Percentiles rank a stretch among this genome's conserved stretches.
Conservation (phyloP, 169 alveolate species). For the Theileria orientalis region DNA sequence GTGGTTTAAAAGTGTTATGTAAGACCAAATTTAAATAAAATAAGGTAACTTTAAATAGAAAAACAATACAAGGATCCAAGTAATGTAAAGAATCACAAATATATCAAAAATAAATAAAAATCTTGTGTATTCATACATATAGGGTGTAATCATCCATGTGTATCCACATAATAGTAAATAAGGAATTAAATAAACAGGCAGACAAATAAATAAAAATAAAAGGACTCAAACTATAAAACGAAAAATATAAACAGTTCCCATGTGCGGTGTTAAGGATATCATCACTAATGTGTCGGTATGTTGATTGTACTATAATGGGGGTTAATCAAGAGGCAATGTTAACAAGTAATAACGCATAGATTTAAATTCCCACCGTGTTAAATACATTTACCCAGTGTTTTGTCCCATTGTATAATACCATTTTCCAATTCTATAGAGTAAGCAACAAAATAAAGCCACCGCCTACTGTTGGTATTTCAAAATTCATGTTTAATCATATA, state of each 20-base stretch:
- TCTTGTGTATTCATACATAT: background rate
- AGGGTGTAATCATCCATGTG: background rate
- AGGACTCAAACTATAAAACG: background rate
- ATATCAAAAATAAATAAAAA: background rate
- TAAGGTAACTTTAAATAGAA: no score
- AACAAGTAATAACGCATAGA: background rate
- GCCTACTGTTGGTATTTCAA: background rate
- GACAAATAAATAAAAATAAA: no score
- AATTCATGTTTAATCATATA: background rate
- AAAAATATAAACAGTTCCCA: no score
- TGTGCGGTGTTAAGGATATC: background rate
- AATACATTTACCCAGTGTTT: background rate
- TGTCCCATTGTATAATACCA: background rate
- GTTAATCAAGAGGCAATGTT: background rate
- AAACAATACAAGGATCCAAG: no score
- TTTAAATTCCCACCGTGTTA: background rate
- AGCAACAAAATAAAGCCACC: background rate
- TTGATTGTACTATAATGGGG: conserved; percentile 2
- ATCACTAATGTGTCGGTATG: background rate
- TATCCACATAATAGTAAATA: no score
- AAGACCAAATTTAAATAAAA: no score
- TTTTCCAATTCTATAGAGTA: background rate
- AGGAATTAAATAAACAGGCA: no score
- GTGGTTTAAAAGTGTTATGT: no score
- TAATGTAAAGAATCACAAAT: no score